Base-by-base conservation (phyloP, 2,329 filamentous ascomycete genomes). In the Alternaria solani region DNA sequence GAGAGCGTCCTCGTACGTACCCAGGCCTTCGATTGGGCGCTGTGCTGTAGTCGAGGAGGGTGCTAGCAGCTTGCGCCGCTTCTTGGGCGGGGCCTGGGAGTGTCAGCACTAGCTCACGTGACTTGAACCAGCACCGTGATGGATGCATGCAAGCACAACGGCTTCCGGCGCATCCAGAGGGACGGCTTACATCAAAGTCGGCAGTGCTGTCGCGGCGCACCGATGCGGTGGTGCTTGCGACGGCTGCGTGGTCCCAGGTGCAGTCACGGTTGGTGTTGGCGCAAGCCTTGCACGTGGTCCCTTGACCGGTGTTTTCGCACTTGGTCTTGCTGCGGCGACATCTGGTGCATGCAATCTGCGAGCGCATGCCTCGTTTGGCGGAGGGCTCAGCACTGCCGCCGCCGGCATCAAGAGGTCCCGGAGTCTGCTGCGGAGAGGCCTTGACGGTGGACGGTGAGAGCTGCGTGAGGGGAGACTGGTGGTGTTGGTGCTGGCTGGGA, bases 281-380 rank as follows among this genome's bases (percentile, higher is more conserved):
- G 75, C 92, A 96, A 12, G 88, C 88, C 63, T 91, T 88, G 81
- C 92, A 96, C 16, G 87, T 87, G 16, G 88, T 89, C 63, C 86
- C 86, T 58, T 89, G 86, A 61, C 91, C 91, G 67, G 87, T 86
- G 79, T 95, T 95, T 77, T 92, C 88, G 81, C 92, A 96, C 79
- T 94, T 94, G 75, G 94, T 92, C 80, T 95, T 96, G 75, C 91
- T 93, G 70, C 88, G 87, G 59, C 92, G 86, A 75, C 92, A 94
- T 64, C 88, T 85, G 62, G 87, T 83, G 78, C 92, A 95, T 48
- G 92, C 91, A 74, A 94, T 92, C 72, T 89, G 92, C 47, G 91
- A 93, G 68, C 92, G 86, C 86, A 93, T 90, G 58, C 81, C 77
- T 69, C 64, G 63, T 58, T 63, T 62, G 56, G 53, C 61, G 20